Base-by-base conservation (phyloP, 176 grass and related monocot genomes). In the Dactylis glomerata region DNA sequence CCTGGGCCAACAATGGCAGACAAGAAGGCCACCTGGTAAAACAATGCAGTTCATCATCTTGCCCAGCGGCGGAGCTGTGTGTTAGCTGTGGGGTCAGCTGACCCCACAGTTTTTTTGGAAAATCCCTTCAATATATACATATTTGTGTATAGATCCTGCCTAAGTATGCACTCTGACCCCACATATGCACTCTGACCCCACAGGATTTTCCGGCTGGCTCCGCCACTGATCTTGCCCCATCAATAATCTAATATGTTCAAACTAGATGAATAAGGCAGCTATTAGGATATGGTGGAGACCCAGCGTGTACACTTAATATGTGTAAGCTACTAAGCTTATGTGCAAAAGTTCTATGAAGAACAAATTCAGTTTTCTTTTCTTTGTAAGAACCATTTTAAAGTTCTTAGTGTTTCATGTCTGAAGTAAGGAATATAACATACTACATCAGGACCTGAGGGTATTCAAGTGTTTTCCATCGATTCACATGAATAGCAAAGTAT, bases 11-110 rank as follows among this genome's bases (percentile, higher is more conserved):
- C 93, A 85, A 99, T 87, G 16, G 91, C 93, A 40, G 93, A 92
- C 82, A 99, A 94, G 56, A 99, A 99, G 12, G 93, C 77, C 88
- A 99, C 88, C 96, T 99, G 82, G 37, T 42, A 86, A 94, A 85
- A 78, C 45, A 92, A 51, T 67, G 65, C 27, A 79, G 51, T 78
- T 78, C 55, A 26, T 86, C 66, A 80, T 50, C 49, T 82, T 57
- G 34, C 16, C 54, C 52, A n/a, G n/a, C n/a, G n/a, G n/a, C n/a
- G n/a, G n/a, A n/a, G n/a, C n/a, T n/a, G n/a, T n/a, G n/a, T n/a
- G n/a, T n/a, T n/a, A n/a, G n/a, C n/a, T n/a, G n/a, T n/a, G n/a
- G n/a, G n/a, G n/a, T n/a, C n/a, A n/a, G n/a, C n/a, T n/a, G n/a
- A n/a, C n/a, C n/a, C n/a, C n/a, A n/a, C n/a, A n/a, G n/a, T n/a